Conservation (phyloP, 106 monocot species). For the Acanthochlamys bracteata region DNA sequence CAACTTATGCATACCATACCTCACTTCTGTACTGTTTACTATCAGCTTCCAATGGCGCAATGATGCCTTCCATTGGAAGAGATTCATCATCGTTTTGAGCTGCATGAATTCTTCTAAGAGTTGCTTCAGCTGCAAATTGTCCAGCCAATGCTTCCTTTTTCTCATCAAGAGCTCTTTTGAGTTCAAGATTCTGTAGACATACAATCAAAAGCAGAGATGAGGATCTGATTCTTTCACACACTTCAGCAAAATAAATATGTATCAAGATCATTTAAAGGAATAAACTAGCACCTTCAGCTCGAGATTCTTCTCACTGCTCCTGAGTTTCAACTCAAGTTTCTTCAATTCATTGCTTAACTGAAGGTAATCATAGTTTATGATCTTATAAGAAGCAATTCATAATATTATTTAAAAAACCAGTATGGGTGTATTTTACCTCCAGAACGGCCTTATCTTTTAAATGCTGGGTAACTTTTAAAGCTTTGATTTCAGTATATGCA, state of each 20-base stretch:
- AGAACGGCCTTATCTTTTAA: slow-evolving; percentile 39
- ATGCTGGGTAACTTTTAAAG: slow-evolving; percentile 26
- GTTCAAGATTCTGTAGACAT: slow-evolving; percentile 52
- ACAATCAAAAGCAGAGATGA: neutral
- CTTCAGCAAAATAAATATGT: neutral
- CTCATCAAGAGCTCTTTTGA: slow-evolving; percentile 36
- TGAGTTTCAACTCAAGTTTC: slow-evolving; percentile 30
- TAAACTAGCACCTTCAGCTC: slow-evolving; percentile 25
- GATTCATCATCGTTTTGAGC: slow-evolving; percentile 30
- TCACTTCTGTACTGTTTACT: slow-evolving; percentile 27
- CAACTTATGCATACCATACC: slow-evolving; percentile 9
- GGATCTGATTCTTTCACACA: neutral
- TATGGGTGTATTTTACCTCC: slow-evolving; percentile 21
- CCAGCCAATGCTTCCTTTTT: slow-evolving; percentile 60
- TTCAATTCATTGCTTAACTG: slow-evolving; percentile 37
- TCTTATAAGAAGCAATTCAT: neutral
- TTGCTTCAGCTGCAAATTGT: slow-evolving; percentile 64
- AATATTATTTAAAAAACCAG: neutral
- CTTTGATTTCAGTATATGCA: slow-evolving; percentile 30
- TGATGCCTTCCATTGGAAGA: slow-evolving; percentile 23
- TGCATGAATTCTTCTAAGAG: slow-evolving; percentile 57
- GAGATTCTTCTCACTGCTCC: slow-evolving; percentile 20
- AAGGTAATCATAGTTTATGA: neutral
- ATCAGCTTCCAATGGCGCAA: slow-evolving; percentile 38
- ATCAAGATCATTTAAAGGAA: neutral